Percentiles rank a stretch among this genome's conserved stretches.
These are phyloP conservation scores for Pleurotus djamor DNA, from an alignment of 768 basidiomycete species.

Conservation along the genomic window DNA sequence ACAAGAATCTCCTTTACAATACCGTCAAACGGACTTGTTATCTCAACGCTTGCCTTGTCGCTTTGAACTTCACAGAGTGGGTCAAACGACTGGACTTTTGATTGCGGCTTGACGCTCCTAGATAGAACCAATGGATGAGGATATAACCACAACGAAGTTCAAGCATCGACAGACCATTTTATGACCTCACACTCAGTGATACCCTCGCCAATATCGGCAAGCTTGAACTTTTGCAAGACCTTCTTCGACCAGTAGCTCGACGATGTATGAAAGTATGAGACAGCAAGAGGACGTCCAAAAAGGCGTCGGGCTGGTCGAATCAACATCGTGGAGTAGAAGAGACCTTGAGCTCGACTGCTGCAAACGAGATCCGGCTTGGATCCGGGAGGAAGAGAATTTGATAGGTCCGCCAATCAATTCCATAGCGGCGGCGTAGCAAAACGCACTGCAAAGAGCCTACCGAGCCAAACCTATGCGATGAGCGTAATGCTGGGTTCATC, in stretches of 20 bases:
- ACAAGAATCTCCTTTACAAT: slow-evolving; percentile 71
- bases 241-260: slow-evolving; percentile 26
- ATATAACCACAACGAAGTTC: slow-evolving; percentile 6
- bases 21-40: slow-evolving; percentile 85
- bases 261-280: slow-evolving; percentile 30
- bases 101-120: slow-evolving; percentile 65
- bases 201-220: slow-evolving; percentile 88
- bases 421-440: not conserved
- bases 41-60: slow-evolving; percentile 90
- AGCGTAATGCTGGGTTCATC: too few species aligned
- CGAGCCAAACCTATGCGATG: too few species aligned
- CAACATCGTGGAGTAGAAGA: slow-evolving; percentile 25
- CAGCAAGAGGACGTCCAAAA: slow-evolving; percentile 21
- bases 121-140: slow-evolving; percentile 6
- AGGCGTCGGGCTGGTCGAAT: slow-evolving; percentile 29
- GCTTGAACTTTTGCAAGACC: slow-evolving; percentile 59
- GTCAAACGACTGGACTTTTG: slow-evolving; percentile 62
- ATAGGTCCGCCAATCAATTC: not conserved
- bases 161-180: slow-evolving; percentile 58
- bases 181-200: slow-evolving; percentile 91
- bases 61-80: slow-evolving; percentile 83
- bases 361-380: slow-evolving; percentile 7
- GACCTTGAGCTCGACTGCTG: slow-evolving; percentile 9
- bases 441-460: too few species aligned
- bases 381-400: not conserved